Evolutionary conservation across 768 basidiomycete genomes (phyloP), one percentile per base, ranked within the genome.

Genomic region (Daedaleopsis nitida): DNA sequence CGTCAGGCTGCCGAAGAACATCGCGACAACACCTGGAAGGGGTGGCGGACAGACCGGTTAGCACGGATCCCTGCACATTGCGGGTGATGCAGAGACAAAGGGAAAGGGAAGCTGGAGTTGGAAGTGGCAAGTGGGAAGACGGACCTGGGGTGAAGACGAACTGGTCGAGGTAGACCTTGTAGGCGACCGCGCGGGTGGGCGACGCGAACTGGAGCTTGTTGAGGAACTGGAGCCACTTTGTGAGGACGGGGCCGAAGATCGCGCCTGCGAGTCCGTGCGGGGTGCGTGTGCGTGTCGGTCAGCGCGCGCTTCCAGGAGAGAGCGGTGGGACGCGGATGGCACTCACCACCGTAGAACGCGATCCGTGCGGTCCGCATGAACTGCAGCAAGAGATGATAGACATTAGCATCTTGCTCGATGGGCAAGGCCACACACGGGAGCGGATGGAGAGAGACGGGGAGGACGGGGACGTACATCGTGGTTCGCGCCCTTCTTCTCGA

Each of bases 111-210:
- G 27, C 27, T 32, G 27, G 27, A 3, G 27, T 24, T 37, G 27
- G 55, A 14, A 21, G 42, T 49, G 35, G 16, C 45, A 34, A 27
- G 39, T 11, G 21, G 63, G 56, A 47, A 48, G 62, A 66, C 77
- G 62, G 64, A 84, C 87, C 78, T 11, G 94, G 94, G 1, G 92
- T 88, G 50, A 92, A 77, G 13, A 91, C 67, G 6, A 84, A 82
- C 75, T 96, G 94, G 72, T 96, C 94, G 27, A 95, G 79, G 74
- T 83, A 91, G 52, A 91, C 91, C 38, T 88, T 78, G 66, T 87
- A 88, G 11, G 86, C 70, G 43, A 89, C 72, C 0, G 80, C 86
- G 63, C 75, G 81, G 0, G 79, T 83, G 1, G 86, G 86, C 58
- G 74, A 83, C 1, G 83, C 64, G 70, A 94, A 90, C 64, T 86